These are phyloP conservation scores for Aspergillus persii DNA, from an alignment of 2,329 filamentous ascomycete species.

Conservation along the genomic window DNA sequence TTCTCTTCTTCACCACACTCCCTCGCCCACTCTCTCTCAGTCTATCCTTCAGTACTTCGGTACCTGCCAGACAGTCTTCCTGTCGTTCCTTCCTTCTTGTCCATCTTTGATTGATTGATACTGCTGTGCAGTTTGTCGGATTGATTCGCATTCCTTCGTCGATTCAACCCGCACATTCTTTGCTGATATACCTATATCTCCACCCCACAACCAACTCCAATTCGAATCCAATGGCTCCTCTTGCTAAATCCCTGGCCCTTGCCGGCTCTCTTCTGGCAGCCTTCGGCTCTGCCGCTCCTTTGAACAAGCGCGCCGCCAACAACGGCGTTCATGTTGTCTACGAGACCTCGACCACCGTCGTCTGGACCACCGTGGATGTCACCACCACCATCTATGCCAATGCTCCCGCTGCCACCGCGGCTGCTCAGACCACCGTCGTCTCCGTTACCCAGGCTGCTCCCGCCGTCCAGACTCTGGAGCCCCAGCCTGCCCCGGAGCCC, in stretches of 20 bases:
- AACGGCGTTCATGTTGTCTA: slow-evolving; percentile 41
- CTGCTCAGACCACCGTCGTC: slow-evolving; percentile 18
- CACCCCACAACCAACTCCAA: slow-evolving; percentile 6
- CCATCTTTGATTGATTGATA: background rate
- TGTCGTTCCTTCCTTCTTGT: slow-evolving; percentile 18
- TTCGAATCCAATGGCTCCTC: slow-evolving; percentile 33
- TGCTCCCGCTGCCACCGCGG: slow-evolving; percentile 21
- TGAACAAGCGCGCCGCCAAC: slow-evolving; percentile 35
- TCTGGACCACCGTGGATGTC: slow-evolving; percentile 49
- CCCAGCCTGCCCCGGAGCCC: slow-evolving; percentile 1
- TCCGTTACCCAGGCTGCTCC: slow-evolving; percentile 11
- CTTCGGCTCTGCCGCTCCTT: slow-evolving; percentile 29
- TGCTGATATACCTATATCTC: background rate
- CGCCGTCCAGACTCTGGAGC: slow-evolving; percentile 5
- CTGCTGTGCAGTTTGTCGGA: slow-evolving; percentile 21
- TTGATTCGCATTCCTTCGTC: slow-evolving; percentile 6
- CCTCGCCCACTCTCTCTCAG: slow-evolving; percentile 9
- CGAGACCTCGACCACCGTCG: slow-evolving; percentile 49
- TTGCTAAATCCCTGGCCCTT: slow-evolving; percentile 37
- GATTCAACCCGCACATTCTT: background rate
- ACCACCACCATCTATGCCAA: slow-evolving; percentile 48
- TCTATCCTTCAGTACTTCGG: slow-evolving; percentile 1
- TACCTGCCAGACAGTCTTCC: slow-evolving; percentile 13
- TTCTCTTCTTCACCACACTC: background rate
- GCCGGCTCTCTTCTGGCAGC: slow-evolving; percentile 35